Evolutionary conservation across 257 asterid species (phyloP).

Genomic region (Solanum pennellii): DNA sequence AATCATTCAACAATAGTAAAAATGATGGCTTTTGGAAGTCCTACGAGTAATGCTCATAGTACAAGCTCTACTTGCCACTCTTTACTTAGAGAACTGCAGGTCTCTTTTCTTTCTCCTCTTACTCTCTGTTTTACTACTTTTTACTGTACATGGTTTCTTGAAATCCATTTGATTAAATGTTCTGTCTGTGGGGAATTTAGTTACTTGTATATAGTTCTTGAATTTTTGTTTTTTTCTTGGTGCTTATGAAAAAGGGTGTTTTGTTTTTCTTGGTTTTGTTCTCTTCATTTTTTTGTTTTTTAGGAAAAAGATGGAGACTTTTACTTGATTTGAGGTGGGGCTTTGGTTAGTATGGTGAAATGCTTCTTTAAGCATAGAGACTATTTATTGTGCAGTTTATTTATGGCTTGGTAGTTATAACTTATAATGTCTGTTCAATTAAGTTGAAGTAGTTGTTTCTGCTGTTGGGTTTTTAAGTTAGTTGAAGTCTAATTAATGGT

Average conservation of each 20-base stretch:
- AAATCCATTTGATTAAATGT: neutral
- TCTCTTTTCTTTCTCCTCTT: neutral
- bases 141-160: neutral
- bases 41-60: neutral
- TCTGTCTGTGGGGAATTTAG: neutral
- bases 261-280: neutral
- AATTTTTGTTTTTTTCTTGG: neutral
- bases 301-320: neutral
- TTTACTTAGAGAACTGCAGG: constrained; percentile 7
- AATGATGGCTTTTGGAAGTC: constrained; percentile 10
- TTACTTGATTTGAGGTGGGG: neutral
- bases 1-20: neutral
- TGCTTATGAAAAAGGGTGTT: neutral
- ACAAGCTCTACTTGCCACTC: neutral
- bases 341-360: neutral
- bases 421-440: neutral
- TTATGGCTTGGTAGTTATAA: neutral
- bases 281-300: neutral
- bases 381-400: neutral
- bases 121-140: neutral
- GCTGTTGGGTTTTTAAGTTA: neutral
- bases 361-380: neutral
- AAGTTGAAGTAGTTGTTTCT: neutral
- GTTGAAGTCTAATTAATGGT: neutral
- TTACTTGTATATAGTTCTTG: neutral